Conservation (phyloP, 306 rosid genomes). For the apple (Malus domestica) region DNA sequence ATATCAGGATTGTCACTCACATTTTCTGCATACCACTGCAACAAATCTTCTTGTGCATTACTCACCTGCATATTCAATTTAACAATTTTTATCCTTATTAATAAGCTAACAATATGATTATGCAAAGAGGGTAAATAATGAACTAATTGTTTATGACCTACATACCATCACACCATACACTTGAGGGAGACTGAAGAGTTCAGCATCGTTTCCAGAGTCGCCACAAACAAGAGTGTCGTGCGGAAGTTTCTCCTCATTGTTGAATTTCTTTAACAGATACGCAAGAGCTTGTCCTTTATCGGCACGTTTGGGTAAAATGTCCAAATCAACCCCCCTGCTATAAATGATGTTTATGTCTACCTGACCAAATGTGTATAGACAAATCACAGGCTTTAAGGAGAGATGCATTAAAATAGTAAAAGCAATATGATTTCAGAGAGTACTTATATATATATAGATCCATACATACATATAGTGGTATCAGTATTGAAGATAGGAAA, state of each 20-base stretch:
- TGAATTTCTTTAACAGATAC: conserved; percentile 71
- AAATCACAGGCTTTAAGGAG: not conserved
- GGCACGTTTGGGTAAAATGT: conserved; percentile 84
- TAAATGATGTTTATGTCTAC: conserved; percentile 69
- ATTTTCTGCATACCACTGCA: conserved; percentile 54
- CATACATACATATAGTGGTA: not conserved
- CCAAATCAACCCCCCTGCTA: conserved; percentile 93
- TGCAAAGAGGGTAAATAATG: conserved; percentile 4
- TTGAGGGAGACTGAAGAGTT: conserved; percentile 80
- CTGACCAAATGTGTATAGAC: conserved; percentile 28
- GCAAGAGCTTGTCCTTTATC: conserved; percentile 99
- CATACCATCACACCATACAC: conserved; percentile 93
- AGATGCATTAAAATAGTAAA: not conserved
- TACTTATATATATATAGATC: not conserved
- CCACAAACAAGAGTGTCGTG: conserved; percentile 83
- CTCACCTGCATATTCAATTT: conserved; percentile 53
- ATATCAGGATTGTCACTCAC: conserved; percentile 35
- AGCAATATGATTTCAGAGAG: too few relatives aligned
- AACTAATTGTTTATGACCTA: conserved; percentile 24
- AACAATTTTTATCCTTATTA: not conserved
- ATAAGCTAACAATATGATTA: conserved; percentile 5
- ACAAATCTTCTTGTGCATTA: conserved; percentile 90
- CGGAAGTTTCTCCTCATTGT: conserved; percentile 57
- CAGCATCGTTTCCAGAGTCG: conserved; percentile 97
- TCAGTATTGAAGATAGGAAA: not conserved